Base-by-base conservation (phyloP, 2,329 filamentous ascomycete species). In the Botrytis pseudocinerea region DNA sequence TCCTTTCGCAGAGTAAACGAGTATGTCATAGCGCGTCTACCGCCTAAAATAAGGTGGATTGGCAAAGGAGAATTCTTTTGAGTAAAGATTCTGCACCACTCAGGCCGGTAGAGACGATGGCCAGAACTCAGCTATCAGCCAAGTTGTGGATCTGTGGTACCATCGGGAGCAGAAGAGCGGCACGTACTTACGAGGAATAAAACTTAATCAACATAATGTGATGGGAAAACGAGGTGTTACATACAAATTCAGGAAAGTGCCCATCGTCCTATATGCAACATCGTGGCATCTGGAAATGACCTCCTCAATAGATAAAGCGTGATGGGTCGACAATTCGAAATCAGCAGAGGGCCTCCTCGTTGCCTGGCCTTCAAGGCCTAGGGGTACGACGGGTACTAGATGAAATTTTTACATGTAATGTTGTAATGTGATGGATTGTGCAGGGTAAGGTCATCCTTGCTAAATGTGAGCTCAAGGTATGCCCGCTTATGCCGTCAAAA, bases 181-280 rank as follows among this genome's bases (percentile, higher is more conserved):
- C 61, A 38, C 61, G 28, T 44, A 66, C 61, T 71, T 71, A 46
- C 63, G 63, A 69, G 63, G 16, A 48, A 25, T 10, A 8, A 57
- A 57, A 10, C 25, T 54, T 32, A 68, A 35, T 42, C 42, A 65
- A 48, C 20, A 65, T 35, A 42, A 20, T 68, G 48, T 42, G n/a
- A 68, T 32, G n/a, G 57, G 48, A 65, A 65, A 38, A 16, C 20
- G 32, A n/a, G 12, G 35, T 22, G 35, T 68, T 54, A 5, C 32
- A 48, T 35, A 7, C 48, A 57, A 57, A 42, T 42, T 57, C 25
- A 68, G 42, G n/a, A 46, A 35, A n/a, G 54, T 70, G 18, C 60
- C 61, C 25, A 71, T 71, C n/a, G 57, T 57, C 44, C 20, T 54
- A 71, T 44, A 46, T 71, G 60, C 70, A 71, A 22, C 20, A 71